Base-by-base conservation (phyloP, 148 eudicot genomes). In the Chenopodium berlandieri region DNA sequence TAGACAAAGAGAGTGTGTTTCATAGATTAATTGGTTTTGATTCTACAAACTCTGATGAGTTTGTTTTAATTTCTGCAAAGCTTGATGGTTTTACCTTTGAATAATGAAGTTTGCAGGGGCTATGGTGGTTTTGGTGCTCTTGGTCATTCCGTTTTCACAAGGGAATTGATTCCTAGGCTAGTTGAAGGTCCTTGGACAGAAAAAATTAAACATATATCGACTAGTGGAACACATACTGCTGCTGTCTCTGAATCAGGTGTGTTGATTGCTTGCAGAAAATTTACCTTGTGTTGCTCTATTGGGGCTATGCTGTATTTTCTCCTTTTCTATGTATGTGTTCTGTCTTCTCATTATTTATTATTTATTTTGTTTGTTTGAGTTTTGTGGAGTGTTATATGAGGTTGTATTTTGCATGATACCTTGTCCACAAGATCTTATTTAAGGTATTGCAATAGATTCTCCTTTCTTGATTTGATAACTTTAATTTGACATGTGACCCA, bases 91-190 rank as follows among this genome's bases (percentile, higher is more conserved):
- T 83, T 82, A 73, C 90, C 82, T 83, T 87, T 84, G 50, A 73
- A 84, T 62, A 84, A 84, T 91, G 82, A 93, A 91, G 92, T 90
- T 90, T 93, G 81, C 97, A 95, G 99, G 99, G 99, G 99, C 65
- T 96, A 96, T 84, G 99, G 99, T 76, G 99, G 99, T 71, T 96
- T 96, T 83, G 99, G 99, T 46, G 97, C 99, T 84, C 95, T 96
- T 80, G 99, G 99, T 30, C 99, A 96, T 83, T 80, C 97, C 23
- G 98, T 96, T 73, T 95, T 84, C 82, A 86, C 88, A 71, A 89
- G 99, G 84, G 99, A 96, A 82, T 80, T 94, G 89, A 62, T 85
- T n/a, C 98, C 99, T 64, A 86, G 91, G 87, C 73, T 90, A 84
- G 98, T 96, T 47, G 85, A 92, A 86, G 98, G 99, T 71, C 68